phyloP scores from a whole-genome alignment of 164 flowering plant species.

The Liriodendron chinense region DNA sequence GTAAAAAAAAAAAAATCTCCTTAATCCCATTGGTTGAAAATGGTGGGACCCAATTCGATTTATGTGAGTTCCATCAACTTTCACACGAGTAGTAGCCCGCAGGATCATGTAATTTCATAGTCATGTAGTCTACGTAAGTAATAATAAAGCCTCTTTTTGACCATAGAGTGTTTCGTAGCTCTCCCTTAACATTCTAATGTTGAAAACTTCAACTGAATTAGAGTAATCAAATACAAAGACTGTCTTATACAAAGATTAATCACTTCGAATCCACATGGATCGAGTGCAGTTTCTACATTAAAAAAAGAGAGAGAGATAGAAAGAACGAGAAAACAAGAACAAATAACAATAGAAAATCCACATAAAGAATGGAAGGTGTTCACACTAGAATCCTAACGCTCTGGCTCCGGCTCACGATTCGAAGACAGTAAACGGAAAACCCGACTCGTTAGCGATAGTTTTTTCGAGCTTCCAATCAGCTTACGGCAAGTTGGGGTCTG shows the following conservation, averaged over 20 bases:
- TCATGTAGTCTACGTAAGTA: neutral
- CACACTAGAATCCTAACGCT: neutral
- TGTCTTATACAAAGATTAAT: neutral
- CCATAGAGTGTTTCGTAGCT: neutral
- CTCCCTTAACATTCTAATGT: neutral
- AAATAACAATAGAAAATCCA: neutral
- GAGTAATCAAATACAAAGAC: neutral
- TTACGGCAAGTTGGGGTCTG: neutral
- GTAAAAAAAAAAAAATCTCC: neutral
- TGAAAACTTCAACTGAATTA: neutral
- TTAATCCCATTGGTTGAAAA: neutral
- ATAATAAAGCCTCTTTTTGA: neutral
- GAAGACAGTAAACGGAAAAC: conserved; percentile 42
- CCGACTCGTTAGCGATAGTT: conserved; percentile 42
- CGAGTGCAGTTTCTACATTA: conserved; percentile 9
- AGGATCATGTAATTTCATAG: neutral
- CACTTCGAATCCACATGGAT: conserved; percentile 9
- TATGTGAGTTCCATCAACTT: neutral
- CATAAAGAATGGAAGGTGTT: neutral
- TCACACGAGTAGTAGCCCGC: neutral
- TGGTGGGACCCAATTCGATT: neutral
- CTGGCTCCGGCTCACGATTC: neutral
- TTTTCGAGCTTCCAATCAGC: conserved; percentile 14
- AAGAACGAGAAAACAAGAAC: neutral
- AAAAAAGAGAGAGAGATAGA: neutral